Conservation (phyloP, 2,329 filamentous ascomycete species). For the Huntiella omanensis region DNA sequence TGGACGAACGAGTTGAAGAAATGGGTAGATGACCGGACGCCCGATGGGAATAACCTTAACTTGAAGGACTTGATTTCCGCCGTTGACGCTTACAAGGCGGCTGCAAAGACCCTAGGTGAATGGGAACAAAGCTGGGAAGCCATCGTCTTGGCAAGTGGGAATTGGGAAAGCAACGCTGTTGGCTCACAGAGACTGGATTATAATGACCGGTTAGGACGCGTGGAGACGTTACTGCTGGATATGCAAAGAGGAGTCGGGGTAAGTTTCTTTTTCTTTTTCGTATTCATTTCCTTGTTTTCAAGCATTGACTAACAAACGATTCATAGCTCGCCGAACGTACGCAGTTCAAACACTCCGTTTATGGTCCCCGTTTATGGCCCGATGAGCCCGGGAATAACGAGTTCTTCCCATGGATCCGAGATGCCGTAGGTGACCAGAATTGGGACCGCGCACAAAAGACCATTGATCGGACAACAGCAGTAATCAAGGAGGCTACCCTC, state of each 20-base stretch:
- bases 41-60: conserved; percentile 14
- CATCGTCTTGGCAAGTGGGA: conserved; percentile 48
- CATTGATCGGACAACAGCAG: conserved; percentile 51
- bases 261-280: conserved; percentile 26
- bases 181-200: conserved; percentile 51
- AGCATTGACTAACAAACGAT: conserved; percentile 10
- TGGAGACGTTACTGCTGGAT: conserved; percentile 73
- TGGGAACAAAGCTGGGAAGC: conserved; percentile 68
- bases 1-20: conserved; percentile 50
- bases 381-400: conserved; percentile 35
- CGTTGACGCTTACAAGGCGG: conserved; percentile 34
- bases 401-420: conserved; percentile 69
- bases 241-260: conserved; percentile 52
- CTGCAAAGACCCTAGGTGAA: conserved; percentile 31
- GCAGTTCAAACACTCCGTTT: conserved; percentile 87
- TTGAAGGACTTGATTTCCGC: conserved; percentile 31
- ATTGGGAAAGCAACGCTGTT: conserved; percentile 55
- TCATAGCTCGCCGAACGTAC: conserved; percentile 60
- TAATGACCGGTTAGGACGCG: conserved; percentile 60
- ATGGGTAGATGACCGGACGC: conserved; percentile 40
- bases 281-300: background rate
- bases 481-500: conserved; percentile 42
- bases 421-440: conserved; percentile 53
- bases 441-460: conserved; percentile 49
- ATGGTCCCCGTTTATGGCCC: conserved; percentile 65